Percentiles rank a stretch among this genome's conserved stretches.
Conservation (phyloP, 2,329 filamentous ascomycete species). For the Ophiostoma novo-ulmi region DNA sequence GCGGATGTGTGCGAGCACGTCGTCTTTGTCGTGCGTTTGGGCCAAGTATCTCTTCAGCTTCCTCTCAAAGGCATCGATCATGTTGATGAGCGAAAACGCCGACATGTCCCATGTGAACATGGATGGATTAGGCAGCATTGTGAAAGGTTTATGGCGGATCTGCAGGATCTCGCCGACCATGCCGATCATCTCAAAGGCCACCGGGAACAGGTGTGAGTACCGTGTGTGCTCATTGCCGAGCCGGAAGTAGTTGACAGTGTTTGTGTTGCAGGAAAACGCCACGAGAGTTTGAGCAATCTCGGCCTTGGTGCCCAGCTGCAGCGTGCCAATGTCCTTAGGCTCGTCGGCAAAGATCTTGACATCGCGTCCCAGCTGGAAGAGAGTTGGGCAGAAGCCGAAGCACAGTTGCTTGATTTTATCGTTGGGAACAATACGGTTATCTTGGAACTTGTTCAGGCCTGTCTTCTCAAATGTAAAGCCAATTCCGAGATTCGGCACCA, state of each 20-base stretch:
- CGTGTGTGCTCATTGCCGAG: slow-evolving; percentile 34
- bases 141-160: slow-evolving; percentile 46
- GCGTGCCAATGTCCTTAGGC: slow-evolving; percentile 39
- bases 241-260: slow-evolving; percentile 45
- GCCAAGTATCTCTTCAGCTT: not conserved
- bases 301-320: slow-evolving; percentile 45
- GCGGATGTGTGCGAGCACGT: not conserved
- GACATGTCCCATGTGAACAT: slow-evolving; percentile 48
- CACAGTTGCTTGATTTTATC: slow-evolving; percentile 51
- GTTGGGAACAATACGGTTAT: slow-evolving; percentile 49
- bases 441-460: slow-evolving; percentile 44
- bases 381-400: slow-evolving; percentile 53
- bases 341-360: slow-evolving; percentile 39
- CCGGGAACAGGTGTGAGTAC: slow-evolving; percentile 48
- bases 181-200: slow-evolving; percentile 54
- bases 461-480: slow-evolving; percentile 51
- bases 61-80: slow-evolving; percentile 33
- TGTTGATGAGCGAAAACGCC: slow-evolving; percentile 41
- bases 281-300: slow-evolving; percentile 51
- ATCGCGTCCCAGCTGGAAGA: slow-evolving; percentile 38
- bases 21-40: not conserved
- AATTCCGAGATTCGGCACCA: slow-evolving; percentile 47
- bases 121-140: slow-evolving; percentile 54
- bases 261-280: slow-evolving; percentile 51
- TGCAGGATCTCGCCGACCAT: slow-evolving; percentile 51